These are phyloP conservation scores for Magnolia officinalis DNA, from an alignment of 164 flowering plant species.

Conservation along the genomic window DNA sequence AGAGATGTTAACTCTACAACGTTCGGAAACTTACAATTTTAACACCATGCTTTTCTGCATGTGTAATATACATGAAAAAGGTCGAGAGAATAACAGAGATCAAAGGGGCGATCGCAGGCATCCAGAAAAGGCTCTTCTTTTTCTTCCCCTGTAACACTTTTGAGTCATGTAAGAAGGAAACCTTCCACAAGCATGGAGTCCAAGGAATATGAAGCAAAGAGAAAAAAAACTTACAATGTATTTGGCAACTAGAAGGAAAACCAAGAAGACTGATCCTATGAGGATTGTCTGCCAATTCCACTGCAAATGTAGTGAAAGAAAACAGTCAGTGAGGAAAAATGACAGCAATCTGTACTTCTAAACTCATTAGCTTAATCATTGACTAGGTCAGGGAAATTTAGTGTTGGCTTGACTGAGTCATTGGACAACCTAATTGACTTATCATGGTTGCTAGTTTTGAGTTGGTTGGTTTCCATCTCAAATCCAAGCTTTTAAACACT, in stretches of 20 bases:
- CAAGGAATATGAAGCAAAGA: neutral
- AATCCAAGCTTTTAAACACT: no score
- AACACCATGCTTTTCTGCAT: constrained; percentile 77
- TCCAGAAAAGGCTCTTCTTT: constrained; percentile 82
- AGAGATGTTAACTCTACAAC: neutral
- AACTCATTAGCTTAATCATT: no score
- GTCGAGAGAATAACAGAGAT: constrained; percentile 78
- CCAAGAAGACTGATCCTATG: constrained; percentile 64
- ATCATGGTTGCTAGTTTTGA: no score
- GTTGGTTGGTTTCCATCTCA: no score
- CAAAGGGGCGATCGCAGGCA: constrained; percentile 86
- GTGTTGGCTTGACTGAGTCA: no score
- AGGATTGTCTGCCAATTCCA: constrained; percentile 96
- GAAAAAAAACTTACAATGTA: constrained; percentile 49
- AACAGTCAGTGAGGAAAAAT: neutral
- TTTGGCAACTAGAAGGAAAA: constrained; percentile 69
- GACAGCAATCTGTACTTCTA: neutral
- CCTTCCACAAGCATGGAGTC: neutral
- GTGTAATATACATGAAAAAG: constrained; percentile 74
- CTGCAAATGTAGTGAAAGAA: constrained; percentile 39
- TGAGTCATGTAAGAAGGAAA: constrained; percentile 16
- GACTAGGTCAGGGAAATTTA: no score
- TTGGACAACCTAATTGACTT: no score
- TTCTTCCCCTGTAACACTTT: constrained; percentile 62
- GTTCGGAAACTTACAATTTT: constrained; percentile 54